Conservation (phyloP, 352 stramenopile genomes). For the Pythium folliculosum region DNA sequence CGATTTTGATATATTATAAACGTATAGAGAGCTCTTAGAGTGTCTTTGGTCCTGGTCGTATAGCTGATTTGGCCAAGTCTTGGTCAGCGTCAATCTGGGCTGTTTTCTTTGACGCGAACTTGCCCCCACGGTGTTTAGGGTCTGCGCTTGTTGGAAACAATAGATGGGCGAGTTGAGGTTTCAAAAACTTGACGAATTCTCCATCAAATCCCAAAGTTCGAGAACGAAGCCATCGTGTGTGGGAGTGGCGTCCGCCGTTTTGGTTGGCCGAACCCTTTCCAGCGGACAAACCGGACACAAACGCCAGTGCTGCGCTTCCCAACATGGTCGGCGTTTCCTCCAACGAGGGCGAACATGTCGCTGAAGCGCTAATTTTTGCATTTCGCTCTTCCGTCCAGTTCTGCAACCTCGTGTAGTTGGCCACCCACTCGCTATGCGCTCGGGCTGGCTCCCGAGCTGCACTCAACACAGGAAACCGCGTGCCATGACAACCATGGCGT, state of each 20-base stretch:
- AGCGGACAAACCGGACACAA: not conserved
- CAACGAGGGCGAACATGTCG: too few species aligned
- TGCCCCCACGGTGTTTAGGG: not conserved
- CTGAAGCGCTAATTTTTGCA: too few species aligned
- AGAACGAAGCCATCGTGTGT: not conserved
- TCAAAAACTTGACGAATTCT: slow-evolving; percentile 1
- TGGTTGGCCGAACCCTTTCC: not conserved
- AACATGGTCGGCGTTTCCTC: too few species aligned
- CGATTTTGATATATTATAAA: not conserved
- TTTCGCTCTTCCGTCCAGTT: too few species aligned
- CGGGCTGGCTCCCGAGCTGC: too few species aligned
- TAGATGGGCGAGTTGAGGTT: not conserved
- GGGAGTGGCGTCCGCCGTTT: not conserved
- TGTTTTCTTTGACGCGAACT: slow-evolving; percentile 4
- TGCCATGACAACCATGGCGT: too few species aligned
- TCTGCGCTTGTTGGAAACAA: not conserved
- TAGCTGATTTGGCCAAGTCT: not conserved
- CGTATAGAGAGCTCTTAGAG: not conserved
- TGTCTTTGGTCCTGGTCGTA: not conserved
- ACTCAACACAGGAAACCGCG: too few species aligned
- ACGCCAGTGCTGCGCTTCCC: too few species aligned
- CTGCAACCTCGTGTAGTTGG: too few species aligned
- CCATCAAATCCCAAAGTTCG: not conserved
- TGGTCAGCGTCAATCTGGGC: not conserved
- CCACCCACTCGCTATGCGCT: too few species aligned